Conservation (phyloP, 2,329 filamentous ascomycete species). For the Diaporthe nobilis region DNA sequence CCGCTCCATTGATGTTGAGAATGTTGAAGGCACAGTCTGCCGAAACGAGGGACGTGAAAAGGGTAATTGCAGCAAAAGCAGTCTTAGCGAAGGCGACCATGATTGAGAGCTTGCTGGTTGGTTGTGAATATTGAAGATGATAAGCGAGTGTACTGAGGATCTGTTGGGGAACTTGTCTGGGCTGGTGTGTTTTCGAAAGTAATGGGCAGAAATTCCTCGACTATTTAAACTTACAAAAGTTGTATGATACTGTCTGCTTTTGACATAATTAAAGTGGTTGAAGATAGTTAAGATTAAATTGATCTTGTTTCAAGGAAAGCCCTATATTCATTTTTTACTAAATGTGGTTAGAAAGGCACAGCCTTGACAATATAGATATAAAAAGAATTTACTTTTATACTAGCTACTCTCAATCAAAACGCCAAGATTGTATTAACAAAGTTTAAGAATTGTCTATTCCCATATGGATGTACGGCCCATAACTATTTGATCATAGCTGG, state of each 20-base stretch:
- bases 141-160: background rate
- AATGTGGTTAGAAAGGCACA: background rate
- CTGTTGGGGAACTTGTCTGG: background rate
- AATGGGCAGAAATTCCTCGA: background rate
- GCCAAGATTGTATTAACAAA: background rate
- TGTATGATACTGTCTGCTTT: background rate
- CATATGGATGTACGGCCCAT: background rate
- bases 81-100: constrained; percentile 8
- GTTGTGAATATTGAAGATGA: background rate
- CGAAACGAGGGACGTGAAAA: constrained; percentile 15
- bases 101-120: background rate
- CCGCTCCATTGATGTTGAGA: background rate
- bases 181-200: background rate
- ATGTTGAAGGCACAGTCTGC: constrained; percentile 12
- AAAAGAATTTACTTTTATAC: background rate
- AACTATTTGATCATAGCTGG: background rate
- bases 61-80: constrained; percentile 3
- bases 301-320: too few relatives aligned
- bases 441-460: background rate
- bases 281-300: background rate
- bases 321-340: background rate
- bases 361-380: background rate
- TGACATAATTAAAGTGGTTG: background rate
- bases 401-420: background rate
- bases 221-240: background rate